Evolutionary conservation across 352 stramenopile species (phyloP).

Genomic region (Globisporangium splendens): DNA sequence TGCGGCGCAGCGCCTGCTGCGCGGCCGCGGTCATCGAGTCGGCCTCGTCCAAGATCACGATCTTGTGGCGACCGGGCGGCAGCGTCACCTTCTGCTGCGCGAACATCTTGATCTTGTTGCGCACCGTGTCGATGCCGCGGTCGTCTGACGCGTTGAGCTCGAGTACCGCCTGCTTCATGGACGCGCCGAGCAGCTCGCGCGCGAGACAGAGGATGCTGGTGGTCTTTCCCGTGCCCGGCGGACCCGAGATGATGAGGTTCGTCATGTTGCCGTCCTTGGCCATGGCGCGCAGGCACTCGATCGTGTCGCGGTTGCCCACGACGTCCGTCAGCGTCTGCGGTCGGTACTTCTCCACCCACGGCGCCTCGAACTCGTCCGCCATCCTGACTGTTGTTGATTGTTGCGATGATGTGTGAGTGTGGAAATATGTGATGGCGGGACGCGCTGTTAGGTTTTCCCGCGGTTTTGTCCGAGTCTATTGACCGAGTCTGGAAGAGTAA

Average conservation of each 20-base stretch:
- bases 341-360: conserved; percentile 99
- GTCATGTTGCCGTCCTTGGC: conserved; percentile 96
- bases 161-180: conserved; percentile 90
- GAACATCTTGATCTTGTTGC: conserved; percentile 99
- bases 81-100: conserved; percentile 97
- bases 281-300: conserved; percentile 94
- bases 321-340: conserved; percentile 91
- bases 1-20: conserved; percentile 96
- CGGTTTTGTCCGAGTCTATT: not conserved
- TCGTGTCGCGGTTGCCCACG: conserved; percentile 97
- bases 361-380: conserved; percentile 84
- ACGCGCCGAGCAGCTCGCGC: conserved; percentile 80
- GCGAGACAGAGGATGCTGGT: conserved; percentile 92
- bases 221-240: conserved; percentile 92
- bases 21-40: conserved; percentile 97
- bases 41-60: conserved; percentile 99
- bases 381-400: no score
- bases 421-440: not conserved
- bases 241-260: conserved; percentile 97
- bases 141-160: conserved; percentile 99
- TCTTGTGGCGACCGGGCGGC: conserved; percentile 92
- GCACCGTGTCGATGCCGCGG: conserved; percentile 83
- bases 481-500: not conserved
- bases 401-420: no score
- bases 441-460: not conserved